A percentile compares a stretch with the other conserved stretches of the same genome.
phyloP scores from a whole-genome alignment of 2,329 filamentous ascomycete genomes.

The Cladosporium phlei region DNA sequence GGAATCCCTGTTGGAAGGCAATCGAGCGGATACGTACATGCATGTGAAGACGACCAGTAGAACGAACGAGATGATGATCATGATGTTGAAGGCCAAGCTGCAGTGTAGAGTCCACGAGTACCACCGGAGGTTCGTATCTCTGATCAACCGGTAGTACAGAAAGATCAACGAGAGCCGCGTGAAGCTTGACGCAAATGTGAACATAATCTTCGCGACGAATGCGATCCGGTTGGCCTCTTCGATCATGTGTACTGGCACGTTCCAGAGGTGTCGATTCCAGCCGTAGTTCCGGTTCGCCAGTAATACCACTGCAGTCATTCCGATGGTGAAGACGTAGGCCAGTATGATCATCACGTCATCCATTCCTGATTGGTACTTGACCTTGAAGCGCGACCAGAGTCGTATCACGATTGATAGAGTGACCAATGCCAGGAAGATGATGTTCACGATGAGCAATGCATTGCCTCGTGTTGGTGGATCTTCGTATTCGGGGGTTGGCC shows the following conservation, averaged over 20 bases:
- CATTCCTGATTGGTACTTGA: slow-evolving; percentile 41
- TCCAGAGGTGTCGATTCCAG: slow-evolving; percentile 43
- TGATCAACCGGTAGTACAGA: slow-evolving; percentile 44
- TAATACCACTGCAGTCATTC: slow-evolving; percentile 36
- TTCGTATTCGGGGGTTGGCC: slow-evolving; percentile 39
- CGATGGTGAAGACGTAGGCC: slow-evolving; percentile 38
- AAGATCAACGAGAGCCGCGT: slow-evolving; percentile 41
- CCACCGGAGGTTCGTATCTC: slow-evolving; percentile 36
- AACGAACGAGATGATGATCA: slow-evolving; percentile 36
- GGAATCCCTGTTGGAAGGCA: background rate
- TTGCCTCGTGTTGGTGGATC: slow-evolving; percentile 38
- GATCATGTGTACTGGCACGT: slow-evolving; percentile 29
- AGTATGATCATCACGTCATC: slow-evolving; percentile 41
- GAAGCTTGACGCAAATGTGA: slow-evolving; percentile 39
- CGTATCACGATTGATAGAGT: slow-evolving; percentile 34
- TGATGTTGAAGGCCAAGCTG: slow-evolving; percentile 35
- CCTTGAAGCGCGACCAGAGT: slow-evolving; percentile 37
- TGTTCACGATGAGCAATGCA: slow-evolving; percentile 37
- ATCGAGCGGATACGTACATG: slow-evolving; percentile 22
- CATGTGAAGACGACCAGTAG: slow-evolving; percentile 38
- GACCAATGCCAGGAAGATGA: slow-evolving; percentile 37
- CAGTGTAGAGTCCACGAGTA: slow-evolving; percentile 38
- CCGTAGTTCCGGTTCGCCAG: slow-evolving; percentile 39
- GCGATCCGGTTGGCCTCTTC: slow-evolving; percentile 35
- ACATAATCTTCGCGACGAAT: slow-evolving; percentile 40